Evolutionary conservation across 164 flowering plant genomes (phyloP).

Genomic region (Vitis amurensis): DNA sequence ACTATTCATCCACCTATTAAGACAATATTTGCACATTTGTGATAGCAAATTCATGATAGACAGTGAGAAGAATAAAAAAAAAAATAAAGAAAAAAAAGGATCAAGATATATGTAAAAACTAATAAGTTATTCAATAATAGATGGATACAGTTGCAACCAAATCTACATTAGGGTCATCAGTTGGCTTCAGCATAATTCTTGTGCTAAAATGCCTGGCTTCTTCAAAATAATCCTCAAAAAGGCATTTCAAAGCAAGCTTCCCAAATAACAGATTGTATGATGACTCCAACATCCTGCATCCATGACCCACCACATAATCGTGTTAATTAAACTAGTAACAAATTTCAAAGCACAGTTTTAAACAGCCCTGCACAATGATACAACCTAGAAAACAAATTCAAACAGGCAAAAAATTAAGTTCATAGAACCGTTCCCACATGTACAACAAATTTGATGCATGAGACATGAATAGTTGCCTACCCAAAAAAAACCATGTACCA

Average conservation of each 20-base stretch:
- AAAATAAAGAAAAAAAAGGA: not conserved
- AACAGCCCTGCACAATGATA: not conserved
- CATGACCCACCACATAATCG: not conserved
- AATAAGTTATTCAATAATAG: not conserved
- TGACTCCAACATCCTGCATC: conserved; percentile 89
- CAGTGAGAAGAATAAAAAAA: not conserved
- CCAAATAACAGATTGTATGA: conserved; percentile 84
- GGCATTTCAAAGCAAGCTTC: conserved; percentile 80
- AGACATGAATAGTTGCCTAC: too few species aligned
- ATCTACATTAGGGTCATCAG: conserved; percentile 93
- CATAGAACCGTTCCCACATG: too few species aligned
- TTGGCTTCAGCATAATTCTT: conserved; percentile 81
- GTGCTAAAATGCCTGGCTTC: conserved; percentile 71
- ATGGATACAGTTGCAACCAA: conserved; percentile 82
- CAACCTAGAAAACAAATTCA: too few species aligned
- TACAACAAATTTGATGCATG: too few species aligned
- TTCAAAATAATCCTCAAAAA: conserved; percentile 92
- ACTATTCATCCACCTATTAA: too few species aligned
- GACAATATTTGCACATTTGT: too few species aligned
- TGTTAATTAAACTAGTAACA: not conserved
- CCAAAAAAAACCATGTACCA: too few species aligned
- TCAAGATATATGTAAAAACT: not conserved
- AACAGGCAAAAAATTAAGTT: too few species aligned
- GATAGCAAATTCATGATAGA: too few species aligned
- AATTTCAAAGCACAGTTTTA: too few species aligned